Percentiles rank a stretch among this genome's conserved stretches.
These are phyloP conservation scores for Boletus rubropictus DNA, from an alignment of 768 basidiomycete species.

Conservation along the genomic window DNA sequence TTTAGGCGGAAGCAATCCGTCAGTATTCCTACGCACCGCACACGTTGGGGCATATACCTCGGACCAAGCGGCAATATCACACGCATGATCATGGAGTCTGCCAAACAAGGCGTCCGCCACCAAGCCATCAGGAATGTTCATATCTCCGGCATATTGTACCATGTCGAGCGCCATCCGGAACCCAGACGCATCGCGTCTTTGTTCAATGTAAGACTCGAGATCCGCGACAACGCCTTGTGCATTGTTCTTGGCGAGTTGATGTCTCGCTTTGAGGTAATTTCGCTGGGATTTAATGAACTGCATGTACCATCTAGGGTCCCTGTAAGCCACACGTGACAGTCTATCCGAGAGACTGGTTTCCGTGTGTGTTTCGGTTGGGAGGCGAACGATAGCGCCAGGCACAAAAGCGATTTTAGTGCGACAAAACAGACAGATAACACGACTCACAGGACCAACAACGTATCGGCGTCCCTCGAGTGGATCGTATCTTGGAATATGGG, in stretches of 20 bases:
- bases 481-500: slow-evolving; percentile 6
- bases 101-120: slow-evolving; percentile 25
- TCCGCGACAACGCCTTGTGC: slow-evolving; percentile 27
- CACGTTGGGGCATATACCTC: slow-evolving; percentile 33
- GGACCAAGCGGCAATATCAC: slow-evolving; percentile 50
- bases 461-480: slow-evolving; percentile 7
- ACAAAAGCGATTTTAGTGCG: slow-evolving; percentile 6
- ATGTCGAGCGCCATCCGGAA: slow-evolving; percentile 46
- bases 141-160: slow-evolving; percentile 47
- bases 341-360: slow-evolving; percentile 35
- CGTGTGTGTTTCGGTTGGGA: too few relatives aligned
- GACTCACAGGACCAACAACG: slow-evolving; percentile 24
- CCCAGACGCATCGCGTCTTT: slow-evolving; percentile 46
- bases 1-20: background rate
- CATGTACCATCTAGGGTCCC: slow-evolving; percentile 37
- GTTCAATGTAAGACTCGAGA: slow-evolving; percentile 42
- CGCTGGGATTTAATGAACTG: slow-evolving; percentile 37
- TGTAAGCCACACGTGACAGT: slow-evolving; percentile 31
- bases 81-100: slow-evolving; percentile 36
- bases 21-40: background rate
- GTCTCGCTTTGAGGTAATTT: slow-evolving; percentile 31
- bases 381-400: background rate
- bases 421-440: background rate
- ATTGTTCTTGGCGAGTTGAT: slow-evolving; percentile 24
- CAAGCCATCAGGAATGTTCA: slow-evolving; percentile 32